A percentile compares a stretch with the other conserved stretches of the same genome.
Evolutionary conservation across 768 basidiomycete genomes (phyloP).

Genomic region (Nidularia pulvinata): DNA sequence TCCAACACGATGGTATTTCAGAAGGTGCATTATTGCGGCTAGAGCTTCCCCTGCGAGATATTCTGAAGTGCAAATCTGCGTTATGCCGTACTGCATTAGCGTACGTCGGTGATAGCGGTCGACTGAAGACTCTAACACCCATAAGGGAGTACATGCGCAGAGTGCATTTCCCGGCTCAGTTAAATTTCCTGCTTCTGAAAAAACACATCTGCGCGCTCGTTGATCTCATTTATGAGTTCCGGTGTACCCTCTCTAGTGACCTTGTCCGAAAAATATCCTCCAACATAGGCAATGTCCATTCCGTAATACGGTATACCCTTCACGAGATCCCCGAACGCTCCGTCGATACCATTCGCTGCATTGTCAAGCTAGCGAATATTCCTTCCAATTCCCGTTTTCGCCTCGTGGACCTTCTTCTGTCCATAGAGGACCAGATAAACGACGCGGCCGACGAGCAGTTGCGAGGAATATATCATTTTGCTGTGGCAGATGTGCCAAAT

Average conservation of each 20-base stretch:
- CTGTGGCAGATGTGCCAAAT: no score
- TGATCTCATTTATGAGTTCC: background rate
- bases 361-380: no score
- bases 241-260: background rate
- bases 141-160: background rate
- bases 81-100: background rate
- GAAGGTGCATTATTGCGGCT: background rate
- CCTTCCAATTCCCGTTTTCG: no score
- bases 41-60: background rate
- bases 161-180: background rate
- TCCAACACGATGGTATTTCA: background rate
- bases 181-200: background rate
- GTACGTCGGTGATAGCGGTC: background rate
- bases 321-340: no score
- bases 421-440: no score
- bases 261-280: background rate
- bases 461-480: no score
- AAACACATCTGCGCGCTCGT: background rate
- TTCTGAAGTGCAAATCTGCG: background rate
- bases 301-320: background rate
- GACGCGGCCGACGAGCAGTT: no score
- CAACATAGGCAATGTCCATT: background rate
- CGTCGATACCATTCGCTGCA: no score
- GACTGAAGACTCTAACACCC: background rate
- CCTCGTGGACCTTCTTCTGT: no score